Evolutionary conservation across 345 rosid species (phyloP).

Genomic region (Hibiscus mutabilis): DNA sequence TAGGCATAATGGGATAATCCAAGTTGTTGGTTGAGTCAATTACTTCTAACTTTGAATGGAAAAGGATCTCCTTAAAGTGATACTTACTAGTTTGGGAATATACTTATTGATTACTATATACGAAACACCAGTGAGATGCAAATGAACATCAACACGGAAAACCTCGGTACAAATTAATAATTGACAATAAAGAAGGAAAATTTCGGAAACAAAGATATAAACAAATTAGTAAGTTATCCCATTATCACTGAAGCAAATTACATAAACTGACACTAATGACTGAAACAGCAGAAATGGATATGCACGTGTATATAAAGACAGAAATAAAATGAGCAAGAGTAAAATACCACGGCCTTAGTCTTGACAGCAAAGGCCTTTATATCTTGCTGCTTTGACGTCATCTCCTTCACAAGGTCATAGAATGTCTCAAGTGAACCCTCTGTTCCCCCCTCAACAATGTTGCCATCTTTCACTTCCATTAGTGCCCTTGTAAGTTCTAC

Average conservation of each 20-base stretch:
- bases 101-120: not conserved
- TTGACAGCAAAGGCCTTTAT: slow-evolving; percentile 66
- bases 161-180: not conserved
- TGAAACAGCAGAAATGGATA: not conserved
- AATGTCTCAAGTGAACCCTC: slow-evolving; percentile 54
- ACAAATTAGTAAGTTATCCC: too few relatives aligned
- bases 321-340: not conserved
- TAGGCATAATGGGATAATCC: not conserved
- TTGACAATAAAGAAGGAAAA: not conserved
- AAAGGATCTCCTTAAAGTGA: not conserved
- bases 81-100: not conserved
- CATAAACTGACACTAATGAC: not conserved
- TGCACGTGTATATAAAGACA: not conserved
- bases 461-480: slow-evolving; percentile 51
- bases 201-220: not conserved
- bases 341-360: slow-evolving; percentile 72
- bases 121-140: not conserved
- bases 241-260: not conserved
- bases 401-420: slow-evolving; percentile 60
- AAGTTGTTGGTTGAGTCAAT: not conserved
- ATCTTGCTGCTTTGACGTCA: slow-evolving; percentile 56
- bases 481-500: slow-evolving; percentile 77
- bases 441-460: slow-evolving; percentile 23
- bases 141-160: not conserved
- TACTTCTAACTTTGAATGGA: not conserved